Evolutionary conservation across 148 eudicot species (phyloP), one percentile per base, ranked within the genome.

Genomic region (Vaccinium macrocarpon): DNA sequence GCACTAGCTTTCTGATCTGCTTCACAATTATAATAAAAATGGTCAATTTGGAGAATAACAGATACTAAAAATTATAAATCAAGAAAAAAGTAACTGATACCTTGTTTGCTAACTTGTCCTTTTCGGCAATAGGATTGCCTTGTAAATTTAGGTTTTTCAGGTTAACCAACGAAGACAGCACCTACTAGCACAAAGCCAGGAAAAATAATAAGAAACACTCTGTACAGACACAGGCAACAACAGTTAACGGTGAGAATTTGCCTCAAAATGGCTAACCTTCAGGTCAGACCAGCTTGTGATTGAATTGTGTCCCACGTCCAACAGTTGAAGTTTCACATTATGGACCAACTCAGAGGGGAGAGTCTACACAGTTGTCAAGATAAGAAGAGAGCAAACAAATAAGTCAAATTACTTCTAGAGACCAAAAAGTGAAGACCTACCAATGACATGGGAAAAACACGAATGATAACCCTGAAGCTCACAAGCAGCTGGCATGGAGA

Each of bases 81-180:
- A 71, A 32, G 5, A 8, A 16, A 77, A 25, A 42, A 79, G 35
- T 82, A 71, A 92, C 27, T 21, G 68, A 62, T 21, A 62, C 99
- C 94, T 93, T 96, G 86, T 88, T 91, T 64, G 89, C 76, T 68
- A 93, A 88, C 85, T 91, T 91, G 66, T 87, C 92, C 59, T 95
- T 96, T 83, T 96, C 98, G 76, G 94, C 91, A 80, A 93, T 82
- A 10, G 95, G 98, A 84, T 96, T 96, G 82, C 98, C 99, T 83
- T 86, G 95, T 71, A 96, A 85, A 83, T 96, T 95, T 66, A 95
- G 87, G 87, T 91, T 92, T 87, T 79, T 95, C 88, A 96, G 89
- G 82, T 91, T 89, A 75, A 68, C 88, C 84, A 96, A 84, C 59
- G 96, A 89, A 77, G 95, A 89, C 61, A 96, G 94, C 73, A 91